Evolutionary conservation across 352 stramenopile species (phyloP).

Genomic region (Pythium phragmiticola): DNA sequence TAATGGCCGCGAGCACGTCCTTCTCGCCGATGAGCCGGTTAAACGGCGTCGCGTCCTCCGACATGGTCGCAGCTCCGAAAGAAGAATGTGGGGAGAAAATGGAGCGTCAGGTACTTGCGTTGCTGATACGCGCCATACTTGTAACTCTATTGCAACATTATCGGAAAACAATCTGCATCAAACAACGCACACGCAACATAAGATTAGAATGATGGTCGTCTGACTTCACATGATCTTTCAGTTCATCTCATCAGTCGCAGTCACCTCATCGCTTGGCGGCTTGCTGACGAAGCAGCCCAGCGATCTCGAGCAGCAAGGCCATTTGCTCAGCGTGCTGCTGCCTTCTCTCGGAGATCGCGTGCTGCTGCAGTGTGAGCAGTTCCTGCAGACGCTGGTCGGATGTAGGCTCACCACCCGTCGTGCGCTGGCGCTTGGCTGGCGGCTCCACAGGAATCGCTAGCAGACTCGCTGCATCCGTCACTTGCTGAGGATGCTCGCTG

Average conservation of each 20-base stretch:
- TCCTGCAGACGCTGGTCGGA: constrained; percentile 25
- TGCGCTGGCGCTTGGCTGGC: constrained; percentile 13
- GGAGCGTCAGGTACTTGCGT: neutral
- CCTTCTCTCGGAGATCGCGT: constrained; percentile 46
- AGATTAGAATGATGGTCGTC: constrained; percentile 6
- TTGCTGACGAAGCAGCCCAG: constrained; percentile 31
- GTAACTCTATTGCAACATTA: constrained; percentile 6
- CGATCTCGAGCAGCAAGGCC: constrained; percentile 43
- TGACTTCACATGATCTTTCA: constrained; percentile 1
- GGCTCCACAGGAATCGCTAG: neutral
- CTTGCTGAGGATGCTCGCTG: neutral
- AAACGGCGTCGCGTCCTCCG: constrained; percentile 26
- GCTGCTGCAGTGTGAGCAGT: constrained; percentile 33
- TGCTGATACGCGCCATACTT: neutral
- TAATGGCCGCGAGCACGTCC: constrained; percentile 73
- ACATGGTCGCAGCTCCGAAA: neutral
- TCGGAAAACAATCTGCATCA: neutral
- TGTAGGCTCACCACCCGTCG: neutral
- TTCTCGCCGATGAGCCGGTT: constrained; percentile 67
- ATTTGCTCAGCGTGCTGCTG: constrained; percentile 64
- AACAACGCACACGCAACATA: constrained; percentile 3
- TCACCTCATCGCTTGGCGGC: neutral
- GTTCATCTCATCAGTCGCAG: neutral
- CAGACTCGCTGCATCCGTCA: neutral
- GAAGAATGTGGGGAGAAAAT: neutral